These are phyloP conservation scores for Penicillium flavigenum DNA, from an alignment of 495 filamentous ascomycete species.

Conservation along the genomic window DNA sequence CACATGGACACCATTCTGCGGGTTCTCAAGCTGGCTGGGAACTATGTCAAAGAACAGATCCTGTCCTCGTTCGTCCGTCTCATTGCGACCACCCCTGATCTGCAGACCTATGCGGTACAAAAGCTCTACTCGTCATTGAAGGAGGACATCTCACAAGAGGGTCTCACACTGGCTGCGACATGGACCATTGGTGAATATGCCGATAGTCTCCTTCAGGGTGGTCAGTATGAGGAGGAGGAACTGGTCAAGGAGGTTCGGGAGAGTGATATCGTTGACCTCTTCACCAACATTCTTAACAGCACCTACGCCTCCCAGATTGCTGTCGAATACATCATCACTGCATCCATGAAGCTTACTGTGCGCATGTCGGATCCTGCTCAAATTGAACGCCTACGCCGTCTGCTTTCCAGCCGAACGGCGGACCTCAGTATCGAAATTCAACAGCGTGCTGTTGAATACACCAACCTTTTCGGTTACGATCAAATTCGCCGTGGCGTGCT, in stretches of 20 bases:
- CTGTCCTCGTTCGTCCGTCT: constrained; percentile 94
- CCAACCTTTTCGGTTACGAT: constrained; percentile 87
- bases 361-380: constrained; percentile 79
- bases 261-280: constrained; percentile 86
- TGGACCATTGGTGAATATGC: constrained; percentile 99
- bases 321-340: constrained; percentile 92
- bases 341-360: constrained; percentile 92
- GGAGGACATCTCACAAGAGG: constrained; percentile 96
- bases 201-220: constrained; percentile 80
- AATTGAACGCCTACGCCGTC: constrained; percentile 76
- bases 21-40: constrained; percentile 91
- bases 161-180: constrained; percentile 86
- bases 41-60: constrained; percentile 97
- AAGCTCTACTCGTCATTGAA: constrained; percentile 88
- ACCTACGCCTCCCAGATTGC: constrained; percentile 86
- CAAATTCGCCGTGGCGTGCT: constrained; percentile 85
- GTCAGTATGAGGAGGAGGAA: constrained; percentile 94
- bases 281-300: constrained; percentile 87
- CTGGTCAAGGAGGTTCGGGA: constrained; percentile 86
- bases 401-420: constrained; percentile 71
- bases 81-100: constrained; percentile 88
- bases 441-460: constrained; percentile 91
- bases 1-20: constrained; percentile 96
- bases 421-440: constrained; percentile 93
- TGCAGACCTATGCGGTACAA: constrained; percentile 94